Evolutionary conservation across 495 filamentous ascomycete species (phyloP), one percentile per base, ranked within the genome.

Genomic region (Talaromyces stipitatus): DNA sequence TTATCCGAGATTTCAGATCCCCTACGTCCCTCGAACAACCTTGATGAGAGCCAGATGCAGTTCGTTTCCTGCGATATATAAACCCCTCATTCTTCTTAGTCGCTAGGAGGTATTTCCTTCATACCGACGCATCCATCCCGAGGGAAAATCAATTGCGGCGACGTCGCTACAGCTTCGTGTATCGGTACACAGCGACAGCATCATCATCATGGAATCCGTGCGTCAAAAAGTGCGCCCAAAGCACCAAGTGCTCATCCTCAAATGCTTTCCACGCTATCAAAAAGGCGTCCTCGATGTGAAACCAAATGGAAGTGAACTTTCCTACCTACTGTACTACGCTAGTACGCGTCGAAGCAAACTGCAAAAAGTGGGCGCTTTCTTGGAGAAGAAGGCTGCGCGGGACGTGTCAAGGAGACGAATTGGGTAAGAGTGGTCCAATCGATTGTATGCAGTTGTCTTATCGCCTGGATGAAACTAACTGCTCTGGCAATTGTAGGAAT

Each of bases 271-370:
- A 28, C 83, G 82, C 60, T 91, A 89, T 55, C 87, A 89, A 55
- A 96, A 95, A 72, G 89, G 88, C 58, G 89, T 89, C 47, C 82
- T 87, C 65, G 89, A 95, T 60, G 89, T 95, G 57, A 92, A 91
- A 70, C 90, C 92, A 8, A 97, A 97, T 67, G 86, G 89, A 45
- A 94, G 88, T 71, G 92, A 97, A 75, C 84, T 97, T 41, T 95
- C 89, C 67, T 97, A 97, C 67, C 81, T 97, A 52, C 83, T 96
- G 26, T 97, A 92, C 79, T 96, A 97, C 79, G 89, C 88, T 41
- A 92, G 90, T 68, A 94, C 91, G 61, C 88, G 92, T 53, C 82
- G 89, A 57, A 91, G 88, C 71, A 97, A 96, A 81, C 81, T 97
- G 55, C 90, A 91, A 65, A 97, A 97, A 69, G 90, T 97, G 50